Conservation (phyloP, 148 eudicot genomes). For the Silene uniflora region DNA sequence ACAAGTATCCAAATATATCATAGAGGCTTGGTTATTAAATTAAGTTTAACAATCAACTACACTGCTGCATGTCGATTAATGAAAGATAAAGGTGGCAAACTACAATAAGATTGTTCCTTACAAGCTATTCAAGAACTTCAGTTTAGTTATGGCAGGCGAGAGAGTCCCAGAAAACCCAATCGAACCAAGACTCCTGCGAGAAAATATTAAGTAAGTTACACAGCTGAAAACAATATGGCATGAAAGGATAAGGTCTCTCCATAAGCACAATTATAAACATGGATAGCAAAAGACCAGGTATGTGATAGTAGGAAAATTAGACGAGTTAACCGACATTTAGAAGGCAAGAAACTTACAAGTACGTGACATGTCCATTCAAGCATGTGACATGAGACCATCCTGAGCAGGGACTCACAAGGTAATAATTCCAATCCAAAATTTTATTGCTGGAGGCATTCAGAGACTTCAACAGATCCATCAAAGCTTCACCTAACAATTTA, state of each 20-base stretch:
- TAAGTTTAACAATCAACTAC: neutral
- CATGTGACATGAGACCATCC: constrained; percentile 92
- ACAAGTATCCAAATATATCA: neutral
- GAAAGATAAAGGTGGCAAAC: neutral
- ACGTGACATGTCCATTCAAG: constrained; percentile 58
- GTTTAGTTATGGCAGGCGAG: constrained; percentile 63
- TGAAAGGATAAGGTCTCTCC: neutral
- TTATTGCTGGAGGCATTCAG: constrained; percentile 55
- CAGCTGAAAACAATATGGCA: neutral
- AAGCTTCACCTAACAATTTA: constrained; percentile 62
- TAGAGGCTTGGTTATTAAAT: neutral
- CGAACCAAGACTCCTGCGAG: constrained; percentile 69
- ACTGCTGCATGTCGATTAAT: neutral
- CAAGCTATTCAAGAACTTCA: constrained; percentile 70
- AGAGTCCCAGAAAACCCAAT: constrained; percentile 81
- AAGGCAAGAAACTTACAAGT: constrained; percentile 51
- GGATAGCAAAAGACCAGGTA: neutral
- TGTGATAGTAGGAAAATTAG: neutral
- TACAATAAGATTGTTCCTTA: constrained; percentile 38
- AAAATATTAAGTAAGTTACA: constrained; percentile 1
- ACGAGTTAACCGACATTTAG: neutral
- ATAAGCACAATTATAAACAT: constrained; percentile 1
- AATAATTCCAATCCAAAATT: constrained; percentile 58
- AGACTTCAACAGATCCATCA: constrained; percentile 47
- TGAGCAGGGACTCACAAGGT: constrained; percentile 74